These are phyloP conservation scores for Podaxis sp. DNA, from an alignment of 768 basidiomycete genomes.

Conservation along the genomic window DNA sequence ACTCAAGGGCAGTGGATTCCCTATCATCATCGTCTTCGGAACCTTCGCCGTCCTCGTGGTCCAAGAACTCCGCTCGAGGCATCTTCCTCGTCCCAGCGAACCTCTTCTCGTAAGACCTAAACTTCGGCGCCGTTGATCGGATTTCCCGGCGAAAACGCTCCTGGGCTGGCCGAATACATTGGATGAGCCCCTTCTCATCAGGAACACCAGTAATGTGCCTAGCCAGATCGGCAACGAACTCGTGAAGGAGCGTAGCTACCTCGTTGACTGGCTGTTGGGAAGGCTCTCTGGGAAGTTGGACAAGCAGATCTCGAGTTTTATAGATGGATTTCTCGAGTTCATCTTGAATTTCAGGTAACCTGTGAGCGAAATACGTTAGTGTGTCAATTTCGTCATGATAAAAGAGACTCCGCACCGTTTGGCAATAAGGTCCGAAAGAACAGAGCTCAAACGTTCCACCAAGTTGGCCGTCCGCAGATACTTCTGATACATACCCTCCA, in stretches of 20 bases:
- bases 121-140: constrained; percentile 22
- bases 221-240: constrained; percentile 47
- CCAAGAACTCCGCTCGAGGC: constrained; percentile 8
- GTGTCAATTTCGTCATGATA: constrained; percentile 36
- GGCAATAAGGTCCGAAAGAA: constrained; percentile 63
- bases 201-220: constrained; percentile 53
- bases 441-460: constrained; percentile 54
- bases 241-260: constrained; percentile 45
- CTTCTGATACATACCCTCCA: constrained; percentile 49
- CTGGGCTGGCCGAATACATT: constrained; percentile 52
- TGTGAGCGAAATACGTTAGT: constrained; percentile 30
- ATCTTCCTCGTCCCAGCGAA: not conserved
- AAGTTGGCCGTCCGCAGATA: constrained; percentile 59
- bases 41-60: constrained; percentile 22
- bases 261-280: constrained; percentile 59
- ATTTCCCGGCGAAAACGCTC: constrained; percentile 48
- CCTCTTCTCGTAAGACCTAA: constrained; percentile 14
- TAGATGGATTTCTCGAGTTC: constrained; percentile 52
- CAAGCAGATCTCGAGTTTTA: constrained; percentile 32
- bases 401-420: constrained; percentile 44
- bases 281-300: constrained; percentile 46
- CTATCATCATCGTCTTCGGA: constrained; percentile 12
- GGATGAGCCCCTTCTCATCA: constrained; percentile 52
- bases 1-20: not conserved
- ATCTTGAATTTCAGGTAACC: constrained; percentile 61